Base-by-base conservation (phyloP, 495 filamentous ascomycete species). In the Bacidia rubella region DNA sequence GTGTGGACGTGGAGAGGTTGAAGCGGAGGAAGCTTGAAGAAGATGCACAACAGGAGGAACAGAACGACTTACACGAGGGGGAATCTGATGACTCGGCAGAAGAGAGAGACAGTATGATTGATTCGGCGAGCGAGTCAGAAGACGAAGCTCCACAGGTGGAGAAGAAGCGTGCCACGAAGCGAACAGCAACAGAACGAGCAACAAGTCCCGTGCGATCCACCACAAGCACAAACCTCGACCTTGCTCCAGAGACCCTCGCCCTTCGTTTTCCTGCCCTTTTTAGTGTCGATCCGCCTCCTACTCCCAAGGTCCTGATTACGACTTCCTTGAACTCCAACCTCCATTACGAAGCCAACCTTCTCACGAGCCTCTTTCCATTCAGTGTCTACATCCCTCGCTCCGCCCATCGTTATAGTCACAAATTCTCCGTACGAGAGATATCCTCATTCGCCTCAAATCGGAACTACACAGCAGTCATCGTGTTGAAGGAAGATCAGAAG, bases 401-500 rank as follows among this genome's bases (percentile, higher is more conserved):
- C 20, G 78, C 80, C 1, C 88, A 95, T 62, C 78, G 77, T 41
- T 83, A 85, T 64, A 74, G 79, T 5, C 80, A 95, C 68, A 88
- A 89, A 51, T 95, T 90, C 67, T 89, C 84, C 40, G 75, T 96
- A 53, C 77, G 83, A 47, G 92, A 98, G 65, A 97, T 98, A 52
- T 75, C 83, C 59, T 77, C 80, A 57, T 95, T 93, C 63, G 92
- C 92, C 23, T 62, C 80, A 3, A 83, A 85, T 56, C 79, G 87
- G 17, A 75, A 79, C 43, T 97, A 83, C 67, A 93, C 87, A 0
- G 74, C 85, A 22, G 65, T 98, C 1, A 62, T 93, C 15, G 77
- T 97, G 17, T 69, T 95, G 3, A 82, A 85, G 53, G 87, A 96
- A 63, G 88, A 95, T 60, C 74, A 77, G 41, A 96, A 97, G 68